Percentiles rank a stretch among this genome's conserved stretches.
phyloP scores from a whole-genome alignment of 345 rosid genomes.

The Aegle marmelos region DNA sequence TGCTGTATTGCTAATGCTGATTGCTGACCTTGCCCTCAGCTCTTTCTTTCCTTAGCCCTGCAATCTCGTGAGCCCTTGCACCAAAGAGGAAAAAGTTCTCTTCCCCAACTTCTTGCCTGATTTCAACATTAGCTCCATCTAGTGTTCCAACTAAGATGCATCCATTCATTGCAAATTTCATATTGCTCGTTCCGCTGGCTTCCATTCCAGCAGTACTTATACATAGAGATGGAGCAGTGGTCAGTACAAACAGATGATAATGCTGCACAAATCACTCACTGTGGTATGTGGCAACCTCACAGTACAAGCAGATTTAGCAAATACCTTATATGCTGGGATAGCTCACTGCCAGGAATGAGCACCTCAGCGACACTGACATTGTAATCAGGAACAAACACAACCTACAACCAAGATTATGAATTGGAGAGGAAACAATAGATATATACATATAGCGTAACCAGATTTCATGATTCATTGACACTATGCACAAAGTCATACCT shows the following conservation, averaged over 20 bases:
- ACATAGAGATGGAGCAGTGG: not conserved
- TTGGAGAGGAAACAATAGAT: too few species aligned
- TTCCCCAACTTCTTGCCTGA: slow-evolving; percentile 49
- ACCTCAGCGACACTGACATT: slow-evolving; percentile 51
- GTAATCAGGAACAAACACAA: slow-evolving; percentile 53
- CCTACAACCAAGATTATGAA: slow-evolving; percentile 22
- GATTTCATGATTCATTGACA: too few species aligned
- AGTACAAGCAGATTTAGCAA: not conserved
- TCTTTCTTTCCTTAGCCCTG: slow-evolving; percentile 45
- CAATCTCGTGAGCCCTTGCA: slow-evolving; percentile 43
- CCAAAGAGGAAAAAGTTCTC: slow-evolving; percentile 54
- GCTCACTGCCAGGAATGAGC: slow-evolving; percentile 52
- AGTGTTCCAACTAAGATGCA: slow-evolving; percentile 45
- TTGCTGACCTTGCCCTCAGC: slow-evolving; percentile 48
- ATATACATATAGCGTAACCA: too few species aligned
- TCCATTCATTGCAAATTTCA: slow-evolving; percentile 58
- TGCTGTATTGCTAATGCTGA: not conserved
- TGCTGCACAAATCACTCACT: not conserved
- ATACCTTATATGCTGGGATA: slow-evolving; percentile 56
- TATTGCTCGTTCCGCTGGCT: slow-evolving; percentile 60
- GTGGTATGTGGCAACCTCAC: not conserved
- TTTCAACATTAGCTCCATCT: slow-evolving; percentile 57
- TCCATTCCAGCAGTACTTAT: slow-evolving; percentile 55
- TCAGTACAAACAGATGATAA: not conserved
- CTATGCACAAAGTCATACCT: slow-evolving; percentile 24